These are phyloP conservation scores for Albugo laibachii DNA, from an alignment of 352 stramenopile genomes.

Conservation along the genomic window DNA sequence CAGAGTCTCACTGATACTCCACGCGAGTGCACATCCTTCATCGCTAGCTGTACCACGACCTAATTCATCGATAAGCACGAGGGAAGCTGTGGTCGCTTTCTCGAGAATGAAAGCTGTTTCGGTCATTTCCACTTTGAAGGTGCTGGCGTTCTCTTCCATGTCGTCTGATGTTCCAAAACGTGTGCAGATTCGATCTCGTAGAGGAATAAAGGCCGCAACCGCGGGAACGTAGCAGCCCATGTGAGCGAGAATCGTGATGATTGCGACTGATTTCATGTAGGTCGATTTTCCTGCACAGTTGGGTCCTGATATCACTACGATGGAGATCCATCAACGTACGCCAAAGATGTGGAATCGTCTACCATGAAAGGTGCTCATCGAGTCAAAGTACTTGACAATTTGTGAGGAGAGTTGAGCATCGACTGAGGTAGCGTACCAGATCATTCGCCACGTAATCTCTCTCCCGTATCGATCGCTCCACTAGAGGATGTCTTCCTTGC, in stretches of 20 bases:
- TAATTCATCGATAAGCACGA: constrained; percentile 85
- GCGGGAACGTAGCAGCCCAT: constrained; percentile 84
- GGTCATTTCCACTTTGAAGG: constrained; percentile 84
- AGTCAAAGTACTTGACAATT: constrained; percentile 34
- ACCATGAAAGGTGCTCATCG: constrained; percentile 54
- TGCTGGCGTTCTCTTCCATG: constrained; percentile 87
- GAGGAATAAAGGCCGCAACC: constrained; percentile 48
- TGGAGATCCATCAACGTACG: constrained; percentile 3
- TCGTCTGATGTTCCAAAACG: constrained; percentile 83
- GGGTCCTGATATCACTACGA: constrained; percentile 71
- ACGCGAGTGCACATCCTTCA: constrained; percentile 79
- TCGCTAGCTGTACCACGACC: constrained; percentile 77
- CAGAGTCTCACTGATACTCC: constrained; percentile 70
- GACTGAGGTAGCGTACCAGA: constrained; percentile 17
- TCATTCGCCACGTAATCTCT: constrained; percentile 72
- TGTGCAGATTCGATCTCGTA: constrained; percentile 80
- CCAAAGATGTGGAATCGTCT: not conserved
- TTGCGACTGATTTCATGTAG: constrained; percentile 58
- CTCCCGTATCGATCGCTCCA: constrained; percentile 46
- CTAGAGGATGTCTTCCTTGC: constrained; percentile 53
- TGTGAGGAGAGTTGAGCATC: not conserved
- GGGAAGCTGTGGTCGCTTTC: constrained; percentile 29
- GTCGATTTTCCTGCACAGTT: constrained; percentile 86
- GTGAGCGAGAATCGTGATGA: constrained; percentile 82
- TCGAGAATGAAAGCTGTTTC: constrained; percentile 78